Evolutionary conservation across 441 rosid species (phyloP).

Genomic region (Syzygium syzygioides): DNA sequence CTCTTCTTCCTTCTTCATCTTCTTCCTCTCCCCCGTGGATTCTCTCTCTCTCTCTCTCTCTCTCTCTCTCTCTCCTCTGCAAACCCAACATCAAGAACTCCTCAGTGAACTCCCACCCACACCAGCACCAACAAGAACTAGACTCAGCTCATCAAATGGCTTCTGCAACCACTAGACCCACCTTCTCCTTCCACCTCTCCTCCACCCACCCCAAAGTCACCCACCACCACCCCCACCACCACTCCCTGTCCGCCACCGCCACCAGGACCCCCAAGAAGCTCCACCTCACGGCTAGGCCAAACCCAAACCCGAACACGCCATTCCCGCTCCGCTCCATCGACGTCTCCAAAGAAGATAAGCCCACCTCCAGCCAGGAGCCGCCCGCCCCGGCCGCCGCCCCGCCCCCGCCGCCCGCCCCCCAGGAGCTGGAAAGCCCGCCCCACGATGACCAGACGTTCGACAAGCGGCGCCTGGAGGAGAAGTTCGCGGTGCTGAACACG

Average conservation of each 20-base stretch:
- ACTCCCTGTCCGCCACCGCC: neutral
- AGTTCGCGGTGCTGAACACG: conserved; percentile 85
- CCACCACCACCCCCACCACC: neutral
- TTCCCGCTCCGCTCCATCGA: neutral
- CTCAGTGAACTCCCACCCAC: neutral
- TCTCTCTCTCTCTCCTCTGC: neutral
- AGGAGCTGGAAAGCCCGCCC: neutral
- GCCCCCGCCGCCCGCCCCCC: neutral
- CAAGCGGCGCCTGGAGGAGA: conserved; percentile 63
- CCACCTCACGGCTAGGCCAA: neutral
- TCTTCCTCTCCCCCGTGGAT: neutral
- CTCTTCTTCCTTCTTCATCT: neutral
- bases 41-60: neutral
- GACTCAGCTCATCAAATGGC: neutral
- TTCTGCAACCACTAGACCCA: conserved; percentile 8
- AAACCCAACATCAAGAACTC: neutral
- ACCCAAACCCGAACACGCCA: neutral
- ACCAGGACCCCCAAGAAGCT: neutral
- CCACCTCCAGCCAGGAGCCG: neutral
- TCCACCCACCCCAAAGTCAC: neutral
- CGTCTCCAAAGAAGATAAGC: conserved; percentile 15
- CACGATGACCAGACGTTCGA: conserved; percentile 16
- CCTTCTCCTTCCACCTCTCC: conserved; percentile 11
- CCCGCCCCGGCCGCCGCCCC: neutral
- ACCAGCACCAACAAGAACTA: neutral